Conservation (phyloP, 2,329 filamentous ascomycete species). For the Orbilia ellipsospora region DNA sequence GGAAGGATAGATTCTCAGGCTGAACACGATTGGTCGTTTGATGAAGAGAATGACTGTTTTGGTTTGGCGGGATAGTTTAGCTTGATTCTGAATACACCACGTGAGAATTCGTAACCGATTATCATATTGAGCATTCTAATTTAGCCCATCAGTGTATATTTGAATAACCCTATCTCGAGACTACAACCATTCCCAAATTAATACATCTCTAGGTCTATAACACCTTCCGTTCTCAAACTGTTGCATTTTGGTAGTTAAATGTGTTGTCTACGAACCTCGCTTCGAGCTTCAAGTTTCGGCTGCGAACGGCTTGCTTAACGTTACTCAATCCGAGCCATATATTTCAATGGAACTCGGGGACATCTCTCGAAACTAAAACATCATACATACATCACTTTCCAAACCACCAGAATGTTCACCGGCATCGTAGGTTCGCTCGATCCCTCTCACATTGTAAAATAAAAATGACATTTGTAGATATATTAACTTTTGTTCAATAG, state of each 20-base stretch:
- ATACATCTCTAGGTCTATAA: no score
- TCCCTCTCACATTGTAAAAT: neutral
- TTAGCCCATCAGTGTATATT: no score
- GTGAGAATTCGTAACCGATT: no score
- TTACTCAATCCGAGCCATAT: no score
- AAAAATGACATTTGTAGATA: slow-evolving; percentile 2
- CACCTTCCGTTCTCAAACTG: neutral
- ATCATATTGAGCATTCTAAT: no score
- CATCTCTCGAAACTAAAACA: no score
- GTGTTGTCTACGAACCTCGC: slow-evolving; percentile 7
- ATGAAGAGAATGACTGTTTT: slow-evolving; percentile 30
- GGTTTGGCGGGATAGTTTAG: neutral
- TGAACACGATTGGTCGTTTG: slow-evolving; percentile 20
- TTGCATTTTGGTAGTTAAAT: slow-evolving; percentile 9
- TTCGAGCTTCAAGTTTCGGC: slow-evolving; percentile 1
- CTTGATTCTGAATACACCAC: no score
- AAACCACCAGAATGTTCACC: slow-evolving; percentile 40
- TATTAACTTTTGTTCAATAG: neutral
- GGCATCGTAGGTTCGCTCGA: slow-evolving; percentile 51
- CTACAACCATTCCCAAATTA: no score
- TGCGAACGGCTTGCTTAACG: slow-evolving; percentile 1
- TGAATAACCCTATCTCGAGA: no score
- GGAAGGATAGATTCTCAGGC: neutral
- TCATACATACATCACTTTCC: no score
- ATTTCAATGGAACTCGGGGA: no score